Evolutionary conservation across 441 rosid genomes (phyloP).

Genomic region (Viola pubescens): DNA sequence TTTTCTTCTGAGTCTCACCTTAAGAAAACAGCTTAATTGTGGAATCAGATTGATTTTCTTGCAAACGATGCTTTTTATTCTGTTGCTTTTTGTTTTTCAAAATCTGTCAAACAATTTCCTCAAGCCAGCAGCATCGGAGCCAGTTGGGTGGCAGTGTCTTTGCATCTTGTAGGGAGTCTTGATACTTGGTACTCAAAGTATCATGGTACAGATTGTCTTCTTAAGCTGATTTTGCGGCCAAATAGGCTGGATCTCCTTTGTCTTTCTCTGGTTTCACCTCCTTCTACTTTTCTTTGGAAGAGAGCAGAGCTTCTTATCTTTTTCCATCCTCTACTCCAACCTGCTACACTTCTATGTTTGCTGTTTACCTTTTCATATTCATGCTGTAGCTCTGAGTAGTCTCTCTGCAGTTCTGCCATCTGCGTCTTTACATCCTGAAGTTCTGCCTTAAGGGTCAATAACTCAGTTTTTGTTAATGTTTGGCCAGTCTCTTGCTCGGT

Average conservation of each 20-base stretch:
- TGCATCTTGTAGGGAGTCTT: background rate
- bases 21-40: constrained; percentile 4
- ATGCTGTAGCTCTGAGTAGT: constrained; percentile 54
- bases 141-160: too few species aligned
- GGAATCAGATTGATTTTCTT: too few species aligned
- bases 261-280: constrained; percentile 25
- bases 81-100: too few species aligned
- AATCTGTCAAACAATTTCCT: too few species aligned
- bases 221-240: constrained; percentile 15
- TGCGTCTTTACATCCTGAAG: constrained; percentile 48
- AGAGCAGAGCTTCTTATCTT: constrained; percentile 44
- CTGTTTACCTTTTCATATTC: constrained; percentile 44
- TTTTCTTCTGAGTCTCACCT: background rate
- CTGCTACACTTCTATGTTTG: constrained; percentile 30
- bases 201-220: constrained; percentile 32
- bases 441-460: constrained; percentile 43
- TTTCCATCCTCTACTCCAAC: constrained; percentile 39
- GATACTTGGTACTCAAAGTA: background rate
- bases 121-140: too few species aligned
- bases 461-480: constrained; percentile 40
- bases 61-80: too few species aligned
- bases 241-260: constrained; percentile 18
- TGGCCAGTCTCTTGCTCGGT: constrained; percentile 37
- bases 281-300: constrained; percentile 35
- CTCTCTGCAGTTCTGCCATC: constrained; percentile 57